Base-by-base conservation (phyloP, 495 filamentous ascomycete genomes). In the Lindgomyces ingoldianus region DNA sequence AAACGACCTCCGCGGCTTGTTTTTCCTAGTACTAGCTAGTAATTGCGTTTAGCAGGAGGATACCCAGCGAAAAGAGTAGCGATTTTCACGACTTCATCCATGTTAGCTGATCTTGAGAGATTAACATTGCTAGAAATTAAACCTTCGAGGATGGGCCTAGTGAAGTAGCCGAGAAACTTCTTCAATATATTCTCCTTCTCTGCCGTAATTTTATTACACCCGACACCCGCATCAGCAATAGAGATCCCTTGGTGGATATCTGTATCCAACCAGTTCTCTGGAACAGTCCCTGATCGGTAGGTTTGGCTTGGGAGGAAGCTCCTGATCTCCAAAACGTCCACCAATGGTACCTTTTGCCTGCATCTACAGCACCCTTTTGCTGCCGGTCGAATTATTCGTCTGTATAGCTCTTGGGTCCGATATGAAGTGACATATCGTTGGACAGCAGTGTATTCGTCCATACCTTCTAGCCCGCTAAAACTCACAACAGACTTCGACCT, bases 11-110 rank as follows among this genome's bases (percentile, higher is more conserved):
- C 62, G 88, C 89, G 63, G 89, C 89, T 78, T 91, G 88, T 78
- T 91, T 91, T 76, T 93, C 89, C 75, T 93, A 89, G 75, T 91
- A 93, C 84, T 88, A 93, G 79, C 89, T 89, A 73, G 91, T 89
- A 51, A 80, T 75, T n/a, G 89, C 89, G 79, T 93, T 93, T 60
- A 93, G 86, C 65, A 87, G 78, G 27, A 92, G 75, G 67, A 92
- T 91, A 74, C 86, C 89, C 87, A 73, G 89, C 87, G 64, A 93
- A 77, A 25, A 91, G 74, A 67, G 90, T 88, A 80, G 89, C 89
- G 70, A 93, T 71, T 85, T 93, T 88, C 89, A 93, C 91, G 73
- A 91, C 89, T 92, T 73, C 45, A 33, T 51, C 14, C 24, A 51
- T 33, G 50, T 50, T 58, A 57, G 57, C 21, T 63, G n/a, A 50